Evolutionary conservation across 768 basidiomycete genomes (phyloP).

Genomic region (Punctularia strigosozonata): DNA sequence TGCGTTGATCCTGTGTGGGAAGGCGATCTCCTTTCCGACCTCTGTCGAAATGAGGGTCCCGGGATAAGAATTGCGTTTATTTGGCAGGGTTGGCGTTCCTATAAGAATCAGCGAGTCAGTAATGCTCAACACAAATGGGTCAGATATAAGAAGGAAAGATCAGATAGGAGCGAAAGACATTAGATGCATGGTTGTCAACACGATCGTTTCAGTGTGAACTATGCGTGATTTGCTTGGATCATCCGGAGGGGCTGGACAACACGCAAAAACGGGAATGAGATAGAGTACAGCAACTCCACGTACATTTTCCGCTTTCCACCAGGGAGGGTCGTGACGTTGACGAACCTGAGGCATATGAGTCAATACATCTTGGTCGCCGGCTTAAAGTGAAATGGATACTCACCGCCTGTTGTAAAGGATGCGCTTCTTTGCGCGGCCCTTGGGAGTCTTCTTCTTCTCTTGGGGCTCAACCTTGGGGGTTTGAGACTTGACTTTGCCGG

Average conservation of each 20-base stretch:
- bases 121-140: conserved; percentile 1
- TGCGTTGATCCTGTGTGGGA: background rate
- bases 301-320: conserved; percentile 96
- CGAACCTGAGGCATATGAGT: conserved; percentile 44
- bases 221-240: conserved; percentile 61
- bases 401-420: conserved; percentile 89
- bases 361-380: background rate
- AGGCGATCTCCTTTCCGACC: background rate
- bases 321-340: conserved; percentile 83
- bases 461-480: conserved; percentile 96
- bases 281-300: conserved; percentile 27
- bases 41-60: background rate
- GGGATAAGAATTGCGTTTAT: conserved; percentile 15
- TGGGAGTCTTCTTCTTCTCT: conserved; percentile 98
- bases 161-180: conserved; percentile 99
- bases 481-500: conserved; percentile 98
- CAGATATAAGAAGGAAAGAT: conserved; percentile 22
- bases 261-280: conserved; percentile 4
- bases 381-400: conserved; percentile 16
- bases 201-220: conserved; percentile 90
- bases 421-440: conserved; percentile 97
- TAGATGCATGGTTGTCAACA: conserved; percentile 83
- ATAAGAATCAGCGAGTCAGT: conserved; percentile 8
- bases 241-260: conserved; percentile 26
- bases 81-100: conserved; percentile 29